A percentile compares a stretch with the other conserved stretches of the same genome.
Conservation (phyloP, 1,139 yeast genomes). For the Nakaseomyces delphensis region DNA sequence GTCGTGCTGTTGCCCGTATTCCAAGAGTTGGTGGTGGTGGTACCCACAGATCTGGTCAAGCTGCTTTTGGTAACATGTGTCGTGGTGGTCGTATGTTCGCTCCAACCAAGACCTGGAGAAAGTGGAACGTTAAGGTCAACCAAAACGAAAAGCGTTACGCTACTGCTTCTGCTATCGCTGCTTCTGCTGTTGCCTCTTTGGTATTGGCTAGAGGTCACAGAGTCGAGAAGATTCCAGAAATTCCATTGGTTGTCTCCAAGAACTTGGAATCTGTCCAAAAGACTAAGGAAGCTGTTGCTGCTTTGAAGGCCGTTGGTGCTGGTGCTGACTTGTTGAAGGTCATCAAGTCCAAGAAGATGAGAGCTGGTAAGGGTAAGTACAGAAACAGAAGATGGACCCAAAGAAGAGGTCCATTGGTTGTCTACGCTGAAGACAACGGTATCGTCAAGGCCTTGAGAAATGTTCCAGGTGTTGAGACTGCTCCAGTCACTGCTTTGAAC, state of each 20-base stretch:
- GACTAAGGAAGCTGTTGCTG: constrained; percentile 99
- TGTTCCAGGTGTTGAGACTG: constrained; percentile 99
- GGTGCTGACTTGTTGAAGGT: constrained; percentile 98
- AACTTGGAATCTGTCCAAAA: constrained; percentile 88
- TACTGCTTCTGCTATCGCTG: constrained; percentile 99
- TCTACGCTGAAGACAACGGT: constrained; percentile 97
- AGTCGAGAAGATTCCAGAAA: constrained; percentile 96
- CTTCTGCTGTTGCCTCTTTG: constrained; percentile 96
- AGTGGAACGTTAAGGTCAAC: constrained; percentile 99
- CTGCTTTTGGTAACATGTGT: constrained; percentile 99
- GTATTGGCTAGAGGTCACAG: constrained; percentile 99
- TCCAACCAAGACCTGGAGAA: constrained; percentile 99
- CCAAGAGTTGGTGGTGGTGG: constrained; percentile 99
- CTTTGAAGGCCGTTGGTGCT: constrained; percentile 97
- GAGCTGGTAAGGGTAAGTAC: constrained; percentile 99
- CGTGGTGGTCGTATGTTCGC: constrained; percentile 99
- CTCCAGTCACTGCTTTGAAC: constrained; percentile 87
- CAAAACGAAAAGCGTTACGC: constrained; percentile 99
- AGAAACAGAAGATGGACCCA: constrained; percentile 99
- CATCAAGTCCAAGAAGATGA: constrained; percentile 94
- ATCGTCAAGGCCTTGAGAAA: constrained; percentile 97
- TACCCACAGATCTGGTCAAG: constrained; percentile 99
- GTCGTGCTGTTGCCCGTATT: constrained; percentile 99
- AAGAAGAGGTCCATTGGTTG: constrained; percentile 99
- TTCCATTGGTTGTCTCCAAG: constrained; percentile 94